These are phyloP conservation scores for Mucor indicus DNA, from an alignment of 371 early-diverging fungal genomes.

Conservation along the genomic window DNA sequence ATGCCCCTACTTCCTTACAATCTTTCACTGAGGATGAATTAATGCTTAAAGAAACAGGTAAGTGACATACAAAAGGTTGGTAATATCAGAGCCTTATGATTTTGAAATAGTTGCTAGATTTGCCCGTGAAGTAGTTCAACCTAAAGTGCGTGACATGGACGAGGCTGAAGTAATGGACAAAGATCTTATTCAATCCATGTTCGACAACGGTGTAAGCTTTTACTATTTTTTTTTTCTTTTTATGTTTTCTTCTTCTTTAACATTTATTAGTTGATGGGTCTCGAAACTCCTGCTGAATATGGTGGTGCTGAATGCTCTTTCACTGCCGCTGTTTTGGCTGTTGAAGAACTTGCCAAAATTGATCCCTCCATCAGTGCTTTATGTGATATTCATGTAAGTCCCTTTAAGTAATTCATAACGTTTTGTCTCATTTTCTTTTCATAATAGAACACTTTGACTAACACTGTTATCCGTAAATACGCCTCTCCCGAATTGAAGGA, in stretches of 20 bases:
- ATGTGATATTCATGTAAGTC: constrained; percentile 89
- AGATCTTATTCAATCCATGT: constrained; percentile 79
- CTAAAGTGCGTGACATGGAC: constrained; percentile 92
- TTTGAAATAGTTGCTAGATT: constrained; percentile 73
- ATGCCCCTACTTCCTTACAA: constrained; percentile 43
- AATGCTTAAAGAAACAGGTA: constrained; percentile 66
- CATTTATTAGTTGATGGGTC: constrained; percentile 83
- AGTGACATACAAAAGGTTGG: background rate
- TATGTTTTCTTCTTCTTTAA: constrained; percentile 1
- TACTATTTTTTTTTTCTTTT: constrained; percentile 2
- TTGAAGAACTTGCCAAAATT: constrained; percentile 96
- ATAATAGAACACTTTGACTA: constrained; percentile 92
- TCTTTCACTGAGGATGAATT: constrained; percentile 71
- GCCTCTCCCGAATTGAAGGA: constrained; percentile 72
- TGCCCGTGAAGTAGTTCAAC: constrained; percentile 79
- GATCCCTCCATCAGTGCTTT: constrained; percentile 91
- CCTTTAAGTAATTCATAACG: too few relatives aligned
- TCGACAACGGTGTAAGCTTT: constrained; percentile 85
- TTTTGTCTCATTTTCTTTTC: background rate
- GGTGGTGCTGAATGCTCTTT: constrained; percentile 90
- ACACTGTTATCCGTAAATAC: constrained; percentile 88
- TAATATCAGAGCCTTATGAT: background rate
- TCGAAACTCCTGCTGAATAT: constrained; percentile 82
- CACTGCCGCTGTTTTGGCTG: constrained; percentile 84
- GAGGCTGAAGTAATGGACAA: constrained; percentile 85